A percentile compares a stretch with the other conserved stretches of the same genome.
phyloP scores from a whole-genome alignment of 2,329 filamentous ascomycete genomes.

The Coleophoma cylindrospora region DNA sequence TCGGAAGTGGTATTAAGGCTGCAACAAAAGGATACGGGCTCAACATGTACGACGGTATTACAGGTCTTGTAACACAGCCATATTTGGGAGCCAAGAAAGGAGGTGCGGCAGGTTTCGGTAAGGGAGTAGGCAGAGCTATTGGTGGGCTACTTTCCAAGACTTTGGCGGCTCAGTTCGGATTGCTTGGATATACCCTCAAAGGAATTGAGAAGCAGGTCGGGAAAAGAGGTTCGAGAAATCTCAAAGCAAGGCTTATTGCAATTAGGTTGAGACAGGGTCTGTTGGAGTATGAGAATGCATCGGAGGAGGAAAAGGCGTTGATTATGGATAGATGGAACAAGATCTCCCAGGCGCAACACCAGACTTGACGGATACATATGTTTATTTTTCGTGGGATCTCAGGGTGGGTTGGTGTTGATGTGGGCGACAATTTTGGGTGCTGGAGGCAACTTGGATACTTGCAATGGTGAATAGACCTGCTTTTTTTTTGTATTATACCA shows the following conservation, averaged over 20 bases:
- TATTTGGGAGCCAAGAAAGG: constrained; percentile 47
- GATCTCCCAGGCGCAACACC: not conserved
- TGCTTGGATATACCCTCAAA: constrained; percentile 19
- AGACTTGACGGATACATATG: too few relatives aligned
- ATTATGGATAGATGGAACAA: constrained; percentile 22
- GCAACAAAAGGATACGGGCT: constrained; percentile 56
- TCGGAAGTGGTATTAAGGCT: constrained; percentile 56
- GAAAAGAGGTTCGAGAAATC: constrained; percentile 11
- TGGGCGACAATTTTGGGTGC: too few relatives aligned
- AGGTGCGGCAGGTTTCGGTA: constrained; percentile 44
- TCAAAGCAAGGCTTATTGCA: constrained; percentile 15
- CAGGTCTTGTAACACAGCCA: constrained; percentile 56
- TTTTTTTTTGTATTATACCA: too few relatives aligned
- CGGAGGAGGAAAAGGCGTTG: constrained; percentile 33
- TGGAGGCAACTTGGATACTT: too few relatives aligned
- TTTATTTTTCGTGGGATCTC: too few relatives aligned
- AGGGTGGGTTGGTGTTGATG: too few relatives aligned
- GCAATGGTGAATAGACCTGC: too few relatives aligned
- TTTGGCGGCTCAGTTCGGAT: constrained; percentile 29
- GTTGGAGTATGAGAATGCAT: constrained; percentile 22
- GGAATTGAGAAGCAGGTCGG: constrained; percentile 19
- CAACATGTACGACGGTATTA: constrained; percentile 59
- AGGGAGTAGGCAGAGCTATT: constrained; percentile 31
- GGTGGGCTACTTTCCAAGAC: constrained; percentile 61
- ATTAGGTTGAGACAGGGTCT: constrained; percentile 17